A percentile compares a stretch with the other conserved stretches of the same genome.
Conservation (phyloP, 352 stramenopile species). For the Globisporangium solare region DNA sequence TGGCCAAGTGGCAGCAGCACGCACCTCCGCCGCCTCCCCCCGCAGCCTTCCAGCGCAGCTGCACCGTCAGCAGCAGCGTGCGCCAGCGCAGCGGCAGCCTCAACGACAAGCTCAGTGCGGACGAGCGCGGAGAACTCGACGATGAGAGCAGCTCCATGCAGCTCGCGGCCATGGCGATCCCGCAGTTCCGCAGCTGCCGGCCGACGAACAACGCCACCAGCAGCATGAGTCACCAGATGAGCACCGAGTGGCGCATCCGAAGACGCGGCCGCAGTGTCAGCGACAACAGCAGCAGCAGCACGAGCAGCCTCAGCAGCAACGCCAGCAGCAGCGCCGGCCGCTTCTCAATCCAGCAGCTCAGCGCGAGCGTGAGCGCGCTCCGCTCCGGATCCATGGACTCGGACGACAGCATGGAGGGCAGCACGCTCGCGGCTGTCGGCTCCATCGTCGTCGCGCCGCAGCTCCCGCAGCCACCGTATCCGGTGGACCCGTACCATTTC, state of each 20-base stretch:
- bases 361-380: constrained; percentile 17
- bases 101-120: constrained; percentile 11
- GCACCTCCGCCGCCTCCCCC: not conserved
- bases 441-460: constrained; percentile 36
- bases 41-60: not conserved
- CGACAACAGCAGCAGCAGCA: constrained; percentile 64
- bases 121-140: not conserved
- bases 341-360: constrained; percentile 48
- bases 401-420: constrained; percentile 39
- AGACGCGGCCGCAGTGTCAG: constrained; percentile 46
- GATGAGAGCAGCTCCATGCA: not conserved
- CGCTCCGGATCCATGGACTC: constrained; percentile 24
- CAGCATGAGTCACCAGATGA: constrained; percentile 14
- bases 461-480: constrained; percentile 62
- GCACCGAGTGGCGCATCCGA: constrained; percentile 27
- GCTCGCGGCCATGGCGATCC: constrained; percentile 27
- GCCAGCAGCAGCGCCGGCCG: constrained; percentile 8
- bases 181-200: constrained; percentile 43
- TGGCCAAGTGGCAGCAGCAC: constrained; percentile 14
- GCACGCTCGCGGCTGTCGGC: constrained; percentile 16
- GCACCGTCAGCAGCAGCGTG: not conserved
- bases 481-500: constrained; percentile 81
- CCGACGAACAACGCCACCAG: constrained; percentile 20
- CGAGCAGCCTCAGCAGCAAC: constrained; percentile 40
- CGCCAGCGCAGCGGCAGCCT: constrained; percentile 15